Conservation (phyloP, 371 early-diverging fungal genomes). For the Syncephalis fuscata region DNA sequence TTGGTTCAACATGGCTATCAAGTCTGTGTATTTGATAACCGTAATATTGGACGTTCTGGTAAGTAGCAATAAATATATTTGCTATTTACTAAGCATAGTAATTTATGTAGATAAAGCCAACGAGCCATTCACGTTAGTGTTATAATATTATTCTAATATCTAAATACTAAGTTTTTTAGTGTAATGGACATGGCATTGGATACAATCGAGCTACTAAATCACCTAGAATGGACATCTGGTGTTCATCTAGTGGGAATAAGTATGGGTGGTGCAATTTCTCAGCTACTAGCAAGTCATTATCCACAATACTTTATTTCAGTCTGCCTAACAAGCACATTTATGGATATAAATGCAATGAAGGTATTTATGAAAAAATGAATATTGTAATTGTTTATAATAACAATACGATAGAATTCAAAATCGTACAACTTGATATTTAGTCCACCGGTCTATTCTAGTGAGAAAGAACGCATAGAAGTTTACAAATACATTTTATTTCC, state of each 20-base stretch:
- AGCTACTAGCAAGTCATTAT: not conserved
- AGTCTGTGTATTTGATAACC: not conserved
- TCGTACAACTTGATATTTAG: no score
- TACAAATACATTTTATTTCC: no score
- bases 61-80: not conserved
- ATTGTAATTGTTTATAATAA: not conserved
- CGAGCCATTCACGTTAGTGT: not conserved
- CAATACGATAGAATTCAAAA: not conserved
- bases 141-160: slow-evolving; percentile 14
- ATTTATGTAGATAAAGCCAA: not conserved
- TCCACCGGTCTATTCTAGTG: no score
- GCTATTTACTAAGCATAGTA: not conserved
- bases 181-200: not conserved
- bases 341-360: not conserved
- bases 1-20: not conserved
- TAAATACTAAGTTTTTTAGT: not conserved
- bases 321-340: not conserved
- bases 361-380: not conserved
- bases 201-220: not conserved
- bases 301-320: not conserved
- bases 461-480: no score
- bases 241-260: not conserved
- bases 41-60: not conserved
- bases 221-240: not conserved
- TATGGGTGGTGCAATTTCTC: not conserved